Evolutionary conservation across 495 filamentous ascomycete species (phyloP).

Genomic region (Ascodesmis nigricans): DNA sequence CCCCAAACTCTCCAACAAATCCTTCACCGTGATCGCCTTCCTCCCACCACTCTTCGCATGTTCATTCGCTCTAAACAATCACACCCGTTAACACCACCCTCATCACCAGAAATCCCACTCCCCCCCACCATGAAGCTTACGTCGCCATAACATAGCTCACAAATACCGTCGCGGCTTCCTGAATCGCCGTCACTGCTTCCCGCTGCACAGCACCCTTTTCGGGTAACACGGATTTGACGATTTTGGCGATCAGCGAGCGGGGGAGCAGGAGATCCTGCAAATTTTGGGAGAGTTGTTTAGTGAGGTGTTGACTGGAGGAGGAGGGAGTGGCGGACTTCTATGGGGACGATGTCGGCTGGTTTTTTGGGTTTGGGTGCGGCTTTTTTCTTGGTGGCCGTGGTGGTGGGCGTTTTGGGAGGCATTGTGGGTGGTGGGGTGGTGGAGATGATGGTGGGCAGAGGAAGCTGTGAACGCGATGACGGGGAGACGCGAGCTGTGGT

Average conservation of each 20-base stretch:
- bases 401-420: no score
- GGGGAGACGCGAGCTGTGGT: no score
- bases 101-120: background rate
- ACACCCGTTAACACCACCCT: background rate
- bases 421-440: no score
- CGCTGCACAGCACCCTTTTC: slow-evolving; percentile 87
- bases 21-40: slow-evolving; percentile 65
- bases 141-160: slow-evolving; percentile 67
- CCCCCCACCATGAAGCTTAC: slow-evolving; percentile 32
- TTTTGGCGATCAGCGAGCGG: slow-evolving; percentile 75
- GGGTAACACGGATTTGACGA: slow-evolving; percentile 93
- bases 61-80: slow-evolving; percentile 48
- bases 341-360: no score
- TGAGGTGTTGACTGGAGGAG: no score
- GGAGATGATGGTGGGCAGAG: no score
- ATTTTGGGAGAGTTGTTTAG: no score
- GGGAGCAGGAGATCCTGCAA: slow-evolving; percentile 85
- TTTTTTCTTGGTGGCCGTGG: no score
- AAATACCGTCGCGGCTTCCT: slow-evolving; percentile 86
- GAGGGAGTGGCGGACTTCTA: no score
- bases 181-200: slow-evolving; percentile 74
- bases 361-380: no score
- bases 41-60: slow-evolving; percentile 39
- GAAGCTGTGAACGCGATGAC: no score
- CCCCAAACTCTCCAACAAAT: slow-evolving; percentile 62